Conservation (phyloP, 1,284 basidiomycete genomes). For the Cutaneotrichosporon cutaneum region DNA sequence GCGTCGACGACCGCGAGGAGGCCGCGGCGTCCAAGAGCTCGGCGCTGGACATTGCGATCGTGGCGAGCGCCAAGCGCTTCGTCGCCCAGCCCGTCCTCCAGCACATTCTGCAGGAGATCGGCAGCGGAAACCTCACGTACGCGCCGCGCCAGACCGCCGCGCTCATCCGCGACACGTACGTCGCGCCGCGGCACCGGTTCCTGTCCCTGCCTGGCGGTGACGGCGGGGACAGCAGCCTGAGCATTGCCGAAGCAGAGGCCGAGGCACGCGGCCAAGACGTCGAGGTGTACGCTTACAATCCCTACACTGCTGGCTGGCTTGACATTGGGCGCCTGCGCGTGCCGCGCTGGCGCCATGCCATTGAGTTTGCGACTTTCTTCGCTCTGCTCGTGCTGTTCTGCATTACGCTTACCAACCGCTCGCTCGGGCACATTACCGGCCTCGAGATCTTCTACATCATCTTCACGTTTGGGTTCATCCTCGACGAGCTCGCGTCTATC, state of each 20-base stretch:
- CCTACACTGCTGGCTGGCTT: conserved; percentile 69
- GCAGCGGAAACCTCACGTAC: conserved; percentile 59
- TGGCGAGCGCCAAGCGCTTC: conserved; percentile 74
- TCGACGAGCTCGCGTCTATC: conserved; percentile 59
- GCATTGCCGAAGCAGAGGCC: conserved; percentile 5
- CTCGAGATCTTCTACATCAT: conserved; percentile 71
- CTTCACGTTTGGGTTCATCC: conserved; percentile 69
- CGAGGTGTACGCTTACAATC: conserved; percentile 65
- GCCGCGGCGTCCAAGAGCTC: conserved; percentile 64
- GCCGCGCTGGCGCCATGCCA: conserved; percentile 71
- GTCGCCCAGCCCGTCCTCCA: conserved; percentile 75
- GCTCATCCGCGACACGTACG: conserved; percentile 74
- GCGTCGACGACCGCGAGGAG: conserved; percentile 61
- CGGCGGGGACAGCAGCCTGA: conserved; percentile 4
- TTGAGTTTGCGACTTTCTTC: conserved; percentile 73
- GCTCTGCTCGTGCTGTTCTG: conserved; percentile 68
- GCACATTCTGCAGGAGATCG: conserved; percentile 76
- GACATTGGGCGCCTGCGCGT: conserved; percentile 76
- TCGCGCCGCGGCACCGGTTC: conserved; percentile 55
- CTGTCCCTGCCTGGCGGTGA: conserved; percentile 2
- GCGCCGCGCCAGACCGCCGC: conserved; percentile 63
- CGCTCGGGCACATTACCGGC: conserved; percentile 57
- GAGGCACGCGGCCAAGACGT: conserved; percentile 24
- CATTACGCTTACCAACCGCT: conserved; percentile 56
- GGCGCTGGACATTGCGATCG: conserved; percentile 81